Evolutionary conservation across 2,329 filamentous ascomycete genomes (phyloP), one percentile per base, ranked within the genome.

Genomic region (Elsinoe necatrix): DNA sequence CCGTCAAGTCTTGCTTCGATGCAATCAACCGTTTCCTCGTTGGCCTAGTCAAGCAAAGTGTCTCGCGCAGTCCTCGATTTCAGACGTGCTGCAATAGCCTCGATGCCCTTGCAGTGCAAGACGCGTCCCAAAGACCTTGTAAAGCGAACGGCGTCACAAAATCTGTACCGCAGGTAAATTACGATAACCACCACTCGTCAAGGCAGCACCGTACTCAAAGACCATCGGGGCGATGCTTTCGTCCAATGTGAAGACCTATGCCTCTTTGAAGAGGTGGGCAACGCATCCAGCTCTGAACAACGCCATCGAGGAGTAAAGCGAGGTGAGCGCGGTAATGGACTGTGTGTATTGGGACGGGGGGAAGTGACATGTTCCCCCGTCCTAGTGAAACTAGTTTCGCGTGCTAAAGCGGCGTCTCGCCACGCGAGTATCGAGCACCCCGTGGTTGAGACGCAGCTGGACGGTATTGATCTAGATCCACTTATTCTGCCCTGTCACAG

Each of bases 271-370:
- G 25, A 25, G 35, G 6, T 27, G 23, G 14, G 41, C 34, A 14
- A 37, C 21, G 41, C 35, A 47, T 47, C 54, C 54, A 56, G 54
- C 54, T 56, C 54, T 21, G 31, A 56, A 41, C 27, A 27, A 41
- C 20, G 41, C 54, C 45, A 56, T 34, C 41, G 20, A 11, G 20
- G 16, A 8, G 41, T 9, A 21, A 14, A 47, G 54, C 54, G 54
- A 56, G 41, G 43, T 56, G 54, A 56, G 54, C 54, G 41, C 54
- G 54, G 54, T 16, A 56, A 29, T 29, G 54, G 54, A 56, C 54
- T n/a, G 20, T 51, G 31, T 23, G 21, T 23, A 14, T 12, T 23
- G 2, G 18, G 20, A 25, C 3, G 21, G 18, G 20, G n/a, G 20
- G 21, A 25, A 25, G 41, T n/a, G 18, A 25, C 11, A 45, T 45